These are phyloP conservation scores for Auriscalpium orientale DNA, from an alignment of 768 basidiomycete genomes.

Conservation along the genomic window DNA sequence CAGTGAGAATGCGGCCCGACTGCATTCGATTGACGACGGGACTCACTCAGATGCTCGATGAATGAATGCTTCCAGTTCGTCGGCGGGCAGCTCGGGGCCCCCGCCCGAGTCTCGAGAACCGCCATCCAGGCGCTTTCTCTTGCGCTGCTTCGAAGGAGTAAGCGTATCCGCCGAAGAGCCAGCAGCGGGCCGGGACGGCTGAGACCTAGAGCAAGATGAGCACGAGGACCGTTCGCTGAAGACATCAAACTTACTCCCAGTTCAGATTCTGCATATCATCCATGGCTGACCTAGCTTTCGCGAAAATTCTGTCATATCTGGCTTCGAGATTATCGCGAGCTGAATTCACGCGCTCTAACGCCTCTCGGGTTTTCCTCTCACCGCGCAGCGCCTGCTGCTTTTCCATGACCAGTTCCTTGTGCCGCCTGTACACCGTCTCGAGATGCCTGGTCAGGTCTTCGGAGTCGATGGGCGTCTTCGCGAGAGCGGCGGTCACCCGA, in stretches of 20 bases:
- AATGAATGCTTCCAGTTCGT: background rate
- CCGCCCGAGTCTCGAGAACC: background rate
- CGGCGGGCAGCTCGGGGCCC: background rate
- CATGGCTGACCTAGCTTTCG: background rate
- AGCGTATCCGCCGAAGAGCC: too few relatives aligned
- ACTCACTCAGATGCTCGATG: background rate
- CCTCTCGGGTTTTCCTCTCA: background rate
- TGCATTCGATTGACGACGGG: background rate
- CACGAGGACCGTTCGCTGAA: too few relatives aligned
- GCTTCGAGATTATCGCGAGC: background rate
- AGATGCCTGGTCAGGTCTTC: background rate
- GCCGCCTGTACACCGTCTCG: background rate
- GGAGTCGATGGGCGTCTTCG: background rate
- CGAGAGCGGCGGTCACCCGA: background rate
- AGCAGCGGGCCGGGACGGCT: too few relatives aligned
- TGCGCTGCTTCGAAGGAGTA: too few relatives aligned
- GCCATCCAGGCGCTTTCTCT: too few relatives aligned
- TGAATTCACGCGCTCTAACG: background rate
- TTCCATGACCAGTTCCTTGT: background rate
- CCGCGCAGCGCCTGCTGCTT: background rate
- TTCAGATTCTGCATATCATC: background rate
- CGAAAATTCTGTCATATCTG: background rate
- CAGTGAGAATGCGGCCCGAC: background rate
- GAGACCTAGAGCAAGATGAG: too few relatives aligned
- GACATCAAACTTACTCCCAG: too few relatives aligned